These are phyloP conservation scores for Spencermartinsiella europaea DNA, from an alignment of 805 yeast genomes.

Conservation along the genomic window DNA sequence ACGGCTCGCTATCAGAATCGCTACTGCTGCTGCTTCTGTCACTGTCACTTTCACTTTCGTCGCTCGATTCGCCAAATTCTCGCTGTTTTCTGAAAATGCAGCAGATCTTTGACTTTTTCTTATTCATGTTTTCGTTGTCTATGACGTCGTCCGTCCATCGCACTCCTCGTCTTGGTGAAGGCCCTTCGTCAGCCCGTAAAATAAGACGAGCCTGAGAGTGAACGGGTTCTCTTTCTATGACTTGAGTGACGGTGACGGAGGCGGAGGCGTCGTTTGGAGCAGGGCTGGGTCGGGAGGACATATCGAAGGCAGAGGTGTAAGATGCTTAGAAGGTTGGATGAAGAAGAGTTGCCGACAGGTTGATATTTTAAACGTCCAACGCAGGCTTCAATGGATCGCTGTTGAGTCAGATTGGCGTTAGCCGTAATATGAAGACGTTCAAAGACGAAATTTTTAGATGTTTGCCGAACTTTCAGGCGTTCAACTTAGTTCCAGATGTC, in stretches of 20 bases:
- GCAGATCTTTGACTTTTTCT: slow-evolving; percentile 86
- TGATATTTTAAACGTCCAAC: too few relatives aligned
- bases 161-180: slow-evolving; percentile 46
- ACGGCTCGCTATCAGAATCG: slow-evolving; percentile 31
- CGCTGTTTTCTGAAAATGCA: slow-evolving; percentile 47
- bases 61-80: slow-evolving; percentile 36
- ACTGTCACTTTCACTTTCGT: slow-evolving; percentile 26
- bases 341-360: too few relatives aligned
- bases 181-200: neutral
- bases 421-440: too few relatives aligned
- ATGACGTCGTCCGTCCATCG: slow-evolving; percentile 82
- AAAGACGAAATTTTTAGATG: too few relatives aligned
- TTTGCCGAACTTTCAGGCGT: too few relatives aligned
- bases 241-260: neutral
- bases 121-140: slow-evolving; percentile 85
- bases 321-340: too few relatives aligned
- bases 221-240: neutral
- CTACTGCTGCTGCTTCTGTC: slow-evolving; percentile 39
- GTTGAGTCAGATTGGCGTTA: too few relatives aligned
- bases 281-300: neutral
- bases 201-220: neutral
- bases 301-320: too few relatives aligned
- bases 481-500: too few relatives aligned
- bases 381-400: too few relatives aligned
- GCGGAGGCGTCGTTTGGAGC: neutral